A percentile compares a stretch with the other conserved stretches of the same genome.
phyloP scores from a whole-genome alignment of 2,329 filamentous ascomycete genomes.

The Ploettnerulaceae sp. region DNA sequence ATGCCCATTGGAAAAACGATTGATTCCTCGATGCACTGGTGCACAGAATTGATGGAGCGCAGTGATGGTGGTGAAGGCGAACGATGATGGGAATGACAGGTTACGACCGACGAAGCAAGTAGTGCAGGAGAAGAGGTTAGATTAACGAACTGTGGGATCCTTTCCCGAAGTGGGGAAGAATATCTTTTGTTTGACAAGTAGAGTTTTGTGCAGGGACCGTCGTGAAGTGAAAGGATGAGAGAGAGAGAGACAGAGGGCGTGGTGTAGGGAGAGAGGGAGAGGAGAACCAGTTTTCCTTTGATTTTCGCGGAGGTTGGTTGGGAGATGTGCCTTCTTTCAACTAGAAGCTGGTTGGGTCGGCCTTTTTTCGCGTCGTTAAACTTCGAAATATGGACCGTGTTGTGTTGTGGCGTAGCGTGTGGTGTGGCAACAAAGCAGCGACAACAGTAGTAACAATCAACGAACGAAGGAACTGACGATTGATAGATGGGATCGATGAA shows the following conservation, averaged over 20 bases:
- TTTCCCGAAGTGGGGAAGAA: background rate
- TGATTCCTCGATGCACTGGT: conserved; percentile 12
- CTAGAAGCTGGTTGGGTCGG: conserved; percentile 15
- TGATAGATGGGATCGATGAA: background rate
- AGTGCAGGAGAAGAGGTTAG: conserved; percentile 1
- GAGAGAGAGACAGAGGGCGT: no score
- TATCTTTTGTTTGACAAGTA: no score
- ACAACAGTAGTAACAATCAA: background rate
- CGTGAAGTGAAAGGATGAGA: no score
- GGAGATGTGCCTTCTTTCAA: conserved; percentile 24
- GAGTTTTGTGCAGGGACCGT: no score
- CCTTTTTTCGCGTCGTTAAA: conserved; percentile 14
- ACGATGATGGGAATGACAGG: conserved; percentile 7
- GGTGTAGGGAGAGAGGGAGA: no score
- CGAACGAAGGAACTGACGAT: conserved; percentile 19
- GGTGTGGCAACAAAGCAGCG: no score
- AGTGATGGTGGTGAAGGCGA: conserved; percentile 6
- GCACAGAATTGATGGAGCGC: conserved; percentile 6
- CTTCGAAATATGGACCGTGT: no score
- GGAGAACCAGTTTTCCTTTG: conserved; percentile 4
- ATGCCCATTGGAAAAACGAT: conserved; percentile 30
- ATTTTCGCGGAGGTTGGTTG: conserved; percentile 20
- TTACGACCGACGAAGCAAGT: conserved; percentile 13
- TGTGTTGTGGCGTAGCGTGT: no score
- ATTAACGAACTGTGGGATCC: conserved; percentile 16